A percentile compares a stretch with the other conserved stretches of the same genome.
Conservation (phyloP, 768 basidiomycete genomes). For the Termitomyces sp. region DNA sequence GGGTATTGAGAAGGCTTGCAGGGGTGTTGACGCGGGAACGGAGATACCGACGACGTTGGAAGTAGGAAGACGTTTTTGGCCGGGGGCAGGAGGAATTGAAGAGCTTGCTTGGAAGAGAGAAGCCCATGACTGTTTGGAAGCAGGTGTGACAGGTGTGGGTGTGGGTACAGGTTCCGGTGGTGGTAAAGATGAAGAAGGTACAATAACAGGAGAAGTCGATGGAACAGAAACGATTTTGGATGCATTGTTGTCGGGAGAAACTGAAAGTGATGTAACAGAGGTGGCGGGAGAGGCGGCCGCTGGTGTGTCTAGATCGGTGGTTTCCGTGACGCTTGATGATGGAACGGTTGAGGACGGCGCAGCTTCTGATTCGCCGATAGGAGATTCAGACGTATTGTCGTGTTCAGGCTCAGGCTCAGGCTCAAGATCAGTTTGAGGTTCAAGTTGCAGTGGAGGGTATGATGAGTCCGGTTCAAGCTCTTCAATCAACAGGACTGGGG, state of each 20-base stretch:
- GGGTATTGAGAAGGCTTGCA: conserved; percentile 16
- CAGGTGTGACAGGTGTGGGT: conserved; percentile 19
- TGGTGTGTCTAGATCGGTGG: conserved; percentile 44
- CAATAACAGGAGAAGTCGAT: neutral
- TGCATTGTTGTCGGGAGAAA: conserved; percentile 32
- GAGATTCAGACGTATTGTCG: neutral
- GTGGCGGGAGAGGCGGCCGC: conserved; percentile 55
- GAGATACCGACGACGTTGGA: conserved; percentile 75
- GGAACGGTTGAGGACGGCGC: conserved; percentile 28
- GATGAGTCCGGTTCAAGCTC: conserved; percentile 1
- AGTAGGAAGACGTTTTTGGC: conserved; percentile 48
- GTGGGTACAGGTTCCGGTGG: conserved; percentile 2
- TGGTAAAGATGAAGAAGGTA: conserved; percentile 1
- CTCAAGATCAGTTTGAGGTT: neutral
- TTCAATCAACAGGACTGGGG: conserved; percentile 23
- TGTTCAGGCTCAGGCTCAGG: neutral
- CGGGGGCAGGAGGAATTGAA: conserved; percentile 29
- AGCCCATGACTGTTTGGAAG: conserved; percentile 71
- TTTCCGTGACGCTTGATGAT: conserved; percentile 46
- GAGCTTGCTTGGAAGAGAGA: conserved; percentile 53
- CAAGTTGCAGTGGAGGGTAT: neutral
- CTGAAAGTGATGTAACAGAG: conserved; percentile 36
- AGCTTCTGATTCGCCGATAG: neutral
- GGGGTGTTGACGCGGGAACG: conserved; percentile 43
- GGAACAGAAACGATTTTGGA: neutral